Conservation (phyloP, 2,329 filamentous ascomycete genomes). For the Trichoderma gracile region DNA sequence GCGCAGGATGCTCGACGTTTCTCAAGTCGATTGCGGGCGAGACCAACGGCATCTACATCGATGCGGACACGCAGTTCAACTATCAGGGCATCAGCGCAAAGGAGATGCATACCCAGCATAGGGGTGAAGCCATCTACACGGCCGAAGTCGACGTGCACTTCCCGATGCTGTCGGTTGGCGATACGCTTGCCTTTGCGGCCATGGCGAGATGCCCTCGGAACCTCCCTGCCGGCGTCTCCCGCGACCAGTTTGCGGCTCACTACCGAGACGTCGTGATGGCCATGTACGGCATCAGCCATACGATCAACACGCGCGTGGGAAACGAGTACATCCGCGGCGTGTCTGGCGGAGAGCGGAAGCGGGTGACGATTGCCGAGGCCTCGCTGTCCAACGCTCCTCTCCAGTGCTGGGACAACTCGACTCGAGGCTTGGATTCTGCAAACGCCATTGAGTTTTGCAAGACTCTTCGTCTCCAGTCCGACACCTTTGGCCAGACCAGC, state of each 20-base stretch:
- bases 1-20: conserved; percentile 59
- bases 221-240: conserved; percentile 40
- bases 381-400: conserved; percentile 32
- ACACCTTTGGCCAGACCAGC: conserved; percentile 49
- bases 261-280: conserved; percentile 17
- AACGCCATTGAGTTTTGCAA: conserved; percentile 58
- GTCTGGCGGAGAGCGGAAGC: conserved; percentile 51
- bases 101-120: conserved; percentile 57
- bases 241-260: not conserved
- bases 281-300: conserved; percentile 51
- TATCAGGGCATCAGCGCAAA: conserved; percentile 64
- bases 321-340: conserved; percentile 57
- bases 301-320: conserved; percentile 53
- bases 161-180: conserved; percentile 64
- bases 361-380: conserved; percentile 38
- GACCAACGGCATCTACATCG: conserved; percentile 51
- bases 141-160: conserved; percentile 63
- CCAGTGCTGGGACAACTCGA: conserved; percentile 48
- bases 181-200: conserved; percentile 66
- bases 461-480: conserved; percentile 51
- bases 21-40: conserved; percentile 64
- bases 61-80: conserved; percentile 30
- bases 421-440: conserved; percentile 53
- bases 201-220: conserved; percentile 51
- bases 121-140: conserved; percentile 61